Conservation (phyloP, 2,329 filamentous ascomycete genomes). For the Westerdykella sp. region DNA sequence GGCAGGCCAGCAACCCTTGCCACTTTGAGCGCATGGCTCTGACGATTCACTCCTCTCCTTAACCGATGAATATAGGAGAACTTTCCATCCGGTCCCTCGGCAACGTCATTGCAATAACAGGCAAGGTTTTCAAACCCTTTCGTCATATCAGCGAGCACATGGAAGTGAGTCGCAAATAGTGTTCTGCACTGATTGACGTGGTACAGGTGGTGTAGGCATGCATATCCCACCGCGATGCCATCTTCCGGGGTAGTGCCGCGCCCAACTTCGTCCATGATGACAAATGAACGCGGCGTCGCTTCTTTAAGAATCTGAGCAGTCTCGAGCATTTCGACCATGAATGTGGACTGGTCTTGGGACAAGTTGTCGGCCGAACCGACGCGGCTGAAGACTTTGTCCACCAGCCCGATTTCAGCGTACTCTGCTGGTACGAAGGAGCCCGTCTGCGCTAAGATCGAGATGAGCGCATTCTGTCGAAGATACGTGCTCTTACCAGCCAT, state of each 20-base stretch:
- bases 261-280: constrained; percentile 96
- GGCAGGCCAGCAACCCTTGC: constrained; percentile 79
- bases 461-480: constrained; percentile 88
- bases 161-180: constrained; percentile 94
- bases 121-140: constrained; percentile 53
- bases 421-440: constrained; percentile 89
- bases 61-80: constrained; percentile 87
- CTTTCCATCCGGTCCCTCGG: constrained; percentile 55
- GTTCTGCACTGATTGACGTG: constrained; percentile 70
- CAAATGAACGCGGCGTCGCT: constrained; percentile 78
- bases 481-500: constrained; percentile 99
- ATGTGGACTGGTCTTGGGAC: constrained; percentile 92
- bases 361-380: constrained; percentile 85
- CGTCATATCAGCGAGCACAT: constrained; percentile 73
- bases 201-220: constrained; percentile 77
- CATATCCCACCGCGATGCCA: constrained; percentile 82
- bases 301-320: constrained; percentile 82
- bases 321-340: constrained; percentile 99
- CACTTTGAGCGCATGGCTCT: constrained; percentile 93
- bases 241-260: constrained; percentile 91
- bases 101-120: constrained; percentile 83
- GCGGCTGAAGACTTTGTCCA: constrained; percentile 93
- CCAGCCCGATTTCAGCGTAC: constrained; percentile 77
- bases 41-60: constrained; percentile 71
- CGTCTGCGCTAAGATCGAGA: constrained; percentile 86